Evolutionary conservation across 441 rosid genomes (phyloP).

Genomic region (Populus hybrid): DNA sequence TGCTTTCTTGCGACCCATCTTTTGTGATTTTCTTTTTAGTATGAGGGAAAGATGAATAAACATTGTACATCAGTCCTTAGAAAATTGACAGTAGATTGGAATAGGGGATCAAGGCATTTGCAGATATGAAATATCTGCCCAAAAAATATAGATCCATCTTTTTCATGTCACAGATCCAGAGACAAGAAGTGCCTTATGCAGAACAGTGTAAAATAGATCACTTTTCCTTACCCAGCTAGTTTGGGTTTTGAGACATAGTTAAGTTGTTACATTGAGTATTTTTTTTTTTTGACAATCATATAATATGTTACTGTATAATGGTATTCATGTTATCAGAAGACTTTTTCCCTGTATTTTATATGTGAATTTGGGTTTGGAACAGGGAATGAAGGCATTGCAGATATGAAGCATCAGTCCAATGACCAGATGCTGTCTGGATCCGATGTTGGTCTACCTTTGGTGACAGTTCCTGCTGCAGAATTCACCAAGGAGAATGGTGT

Average conservation of each 20-base stretch:
- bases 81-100: background rate
- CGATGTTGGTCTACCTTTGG: slow-evolving; percentile 64
- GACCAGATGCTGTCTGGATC: slow-evolving; percentile 47
- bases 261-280: background rate
- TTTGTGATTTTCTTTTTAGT: background rate
- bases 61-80: background rate
- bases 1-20: background rate
- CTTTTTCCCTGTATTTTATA: slow-evolving; percentile 11
- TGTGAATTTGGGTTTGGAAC: slow-evolving; percentile 20
- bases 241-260: background rate
- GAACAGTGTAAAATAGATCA: background rate
- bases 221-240: background rate
- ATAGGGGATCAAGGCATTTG: background rate
- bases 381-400: slow-evolving; percentile 58
- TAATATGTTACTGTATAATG: background rate
- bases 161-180: background rate
- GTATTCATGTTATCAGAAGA: background rate
- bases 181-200: background rate
- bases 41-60: background rate
- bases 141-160: background rate
- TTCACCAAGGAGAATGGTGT: slow-evolving; percentile 67
- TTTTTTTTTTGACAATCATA: background rate
- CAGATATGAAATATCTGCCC: background rate
- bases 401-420: slow-evolving; percentile 37
- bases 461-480: slow-evolving; percentile 60